phyloP scores from a whole-genome alignment of 106 monocot species.

The Vanilla planifolia region DNA sequence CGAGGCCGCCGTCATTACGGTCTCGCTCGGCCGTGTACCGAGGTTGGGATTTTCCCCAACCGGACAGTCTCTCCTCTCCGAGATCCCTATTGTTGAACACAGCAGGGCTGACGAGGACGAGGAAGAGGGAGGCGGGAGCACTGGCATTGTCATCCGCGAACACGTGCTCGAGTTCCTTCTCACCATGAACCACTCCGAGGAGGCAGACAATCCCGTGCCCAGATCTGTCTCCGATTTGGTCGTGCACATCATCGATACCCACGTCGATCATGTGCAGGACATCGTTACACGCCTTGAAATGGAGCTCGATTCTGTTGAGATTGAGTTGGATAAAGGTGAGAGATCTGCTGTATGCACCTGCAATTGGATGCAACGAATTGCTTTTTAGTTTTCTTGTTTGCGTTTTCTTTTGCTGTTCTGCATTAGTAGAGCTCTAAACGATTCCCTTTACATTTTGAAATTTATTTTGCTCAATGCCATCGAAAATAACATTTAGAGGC shows the following conservation, averaged over 20 bases:
- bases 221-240: conserved; percentile 37
- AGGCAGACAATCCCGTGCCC: conserved; percentile 67
- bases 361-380: too few relatives aligned
- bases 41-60: conserved; percentile 60
- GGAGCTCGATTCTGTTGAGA: conserved; percentile 57
- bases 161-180: conserved; percentile 48
- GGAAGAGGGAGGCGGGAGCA: neutral
- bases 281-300: conserved; percentile 57
- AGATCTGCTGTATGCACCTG: neutral
- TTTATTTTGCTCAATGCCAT: too few relatives aligned
- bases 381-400: too few relatives aligned
- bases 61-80: conserved; percentile 57
- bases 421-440: too few relatives aligned
- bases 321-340: conserved; percentile 63
- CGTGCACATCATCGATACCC: conserved; percentile 57
- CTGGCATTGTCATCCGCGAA: conserved; percentile 39
- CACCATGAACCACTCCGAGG: conserved; percentile 66
- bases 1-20: conserved; percentile 61
- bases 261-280: conserved; percentile 69
- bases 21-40: conserved; percentile 76
- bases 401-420: too few relatives aligned
- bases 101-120: neutral
- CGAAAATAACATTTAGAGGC: too few relatives aligned
- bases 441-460: too few relatives aligned
- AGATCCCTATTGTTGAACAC: conserved; percentile 22